Conservation (phyloP, 352 stramenopile species). For the Achlya hypogyna region DNA sequence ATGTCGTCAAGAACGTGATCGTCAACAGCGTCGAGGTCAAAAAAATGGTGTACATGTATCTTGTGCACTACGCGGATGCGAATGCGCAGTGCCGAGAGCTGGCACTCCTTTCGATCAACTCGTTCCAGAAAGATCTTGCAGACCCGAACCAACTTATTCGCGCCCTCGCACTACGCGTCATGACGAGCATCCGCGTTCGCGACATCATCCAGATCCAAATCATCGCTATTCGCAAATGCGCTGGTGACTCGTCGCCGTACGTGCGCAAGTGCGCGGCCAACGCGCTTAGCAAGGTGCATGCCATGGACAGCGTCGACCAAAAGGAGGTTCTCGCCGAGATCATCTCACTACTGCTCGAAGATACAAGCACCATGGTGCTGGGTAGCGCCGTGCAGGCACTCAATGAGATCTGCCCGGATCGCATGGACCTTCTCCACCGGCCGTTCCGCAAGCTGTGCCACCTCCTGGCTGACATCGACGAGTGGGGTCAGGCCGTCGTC, state of each 20-base stretch:
- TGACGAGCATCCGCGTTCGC: constrained; percentile 96
- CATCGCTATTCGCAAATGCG: constrained; percentile 90
- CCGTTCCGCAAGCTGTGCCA: constrained; percentile 97
- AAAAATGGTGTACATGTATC: constrained; percentile 99
- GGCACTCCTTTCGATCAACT: constrained; percentile 96
- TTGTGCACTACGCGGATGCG: constrained; percentile 97
- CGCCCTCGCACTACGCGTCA: constrained; percentile 90
- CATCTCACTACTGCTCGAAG: constrained; percentile 89
- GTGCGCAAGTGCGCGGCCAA: constrained; percentile 96
- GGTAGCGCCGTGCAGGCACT: constrained; percentile 92
- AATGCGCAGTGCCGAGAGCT: constrained; percentile 94
- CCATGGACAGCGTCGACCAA: constrained; percentile 77
- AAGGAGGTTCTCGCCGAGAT: constrained; percentile 88
- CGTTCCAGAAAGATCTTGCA: constrained; percentile 96
- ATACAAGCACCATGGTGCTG: constrained; percentile 96
- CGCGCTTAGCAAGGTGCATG: constrained; percentile 92
- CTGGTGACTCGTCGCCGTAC: constrained; percentile 90
- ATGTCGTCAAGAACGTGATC: constrained; percentile 95
- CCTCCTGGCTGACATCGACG: constrained; percentile 96
- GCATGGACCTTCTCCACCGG: constrained; percentile 91
- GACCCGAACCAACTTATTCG: constrained; percentile 92
- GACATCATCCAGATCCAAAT: constrained; percentile 99
- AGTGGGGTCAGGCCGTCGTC: constrained; percentile 96
- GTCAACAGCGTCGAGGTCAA: constrained; percentile 96
- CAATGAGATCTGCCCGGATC: constrained; percentile 92